Conservation (phyloP, 2,329 filamentous ascomycete species). For the Hymenoscyphus scutula region DNA sequence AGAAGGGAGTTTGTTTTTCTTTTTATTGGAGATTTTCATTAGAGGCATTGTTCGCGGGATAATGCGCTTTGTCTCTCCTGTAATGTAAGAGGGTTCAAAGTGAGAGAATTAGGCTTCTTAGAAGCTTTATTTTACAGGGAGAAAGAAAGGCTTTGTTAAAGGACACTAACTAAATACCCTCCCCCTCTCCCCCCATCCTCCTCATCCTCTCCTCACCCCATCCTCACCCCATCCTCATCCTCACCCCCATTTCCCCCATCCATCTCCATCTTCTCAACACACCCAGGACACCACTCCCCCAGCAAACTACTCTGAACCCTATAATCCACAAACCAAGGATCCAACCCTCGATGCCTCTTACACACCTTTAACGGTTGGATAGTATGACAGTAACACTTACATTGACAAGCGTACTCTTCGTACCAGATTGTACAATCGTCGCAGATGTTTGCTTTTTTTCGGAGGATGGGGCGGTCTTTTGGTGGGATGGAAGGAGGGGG, state of each 20-base stretch:
- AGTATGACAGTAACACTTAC: background rate
- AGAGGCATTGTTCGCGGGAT: too few species aligned
- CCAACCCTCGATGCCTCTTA: background rate
- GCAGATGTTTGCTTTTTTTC: background rate
- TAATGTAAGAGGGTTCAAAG: too few species aligned
- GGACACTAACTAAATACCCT: too few species aligned
- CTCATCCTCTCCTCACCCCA: background rate
- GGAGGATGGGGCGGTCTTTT: background rate
- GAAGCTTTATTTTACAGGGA: too few species aligned
- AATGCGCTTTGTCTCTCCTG: too few species aligned
- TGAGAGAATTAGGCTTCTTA: too few species aligned
- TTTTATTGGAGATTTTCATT: too few species aligned
- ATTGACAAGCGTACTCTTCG: background rate
- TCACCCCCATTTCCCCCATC: background rate
- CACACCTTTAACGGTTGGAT: background rate
- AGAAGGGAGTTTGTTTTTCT: too few species aligned
- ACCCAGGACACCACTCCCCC: background rate
- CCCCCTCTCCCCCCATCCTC: background rate
- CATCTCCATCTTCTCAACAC: background rate
- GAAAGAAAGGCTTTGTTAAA: too few species aligned
- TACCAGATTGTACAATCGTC: background rate
- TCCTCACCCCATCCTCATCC: background rate
- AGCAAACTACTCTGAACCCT: background rate
- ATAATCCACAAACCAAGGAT: constrained; percentile 4
- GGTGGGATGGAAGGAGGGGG: too few species aligned